A percentile compares a stretch with the other conserved stretches of the same genome.
phyloP scores from a whole-genome alignment of 345 rosid genomes.

The Aethionema arabicum region DNA sequence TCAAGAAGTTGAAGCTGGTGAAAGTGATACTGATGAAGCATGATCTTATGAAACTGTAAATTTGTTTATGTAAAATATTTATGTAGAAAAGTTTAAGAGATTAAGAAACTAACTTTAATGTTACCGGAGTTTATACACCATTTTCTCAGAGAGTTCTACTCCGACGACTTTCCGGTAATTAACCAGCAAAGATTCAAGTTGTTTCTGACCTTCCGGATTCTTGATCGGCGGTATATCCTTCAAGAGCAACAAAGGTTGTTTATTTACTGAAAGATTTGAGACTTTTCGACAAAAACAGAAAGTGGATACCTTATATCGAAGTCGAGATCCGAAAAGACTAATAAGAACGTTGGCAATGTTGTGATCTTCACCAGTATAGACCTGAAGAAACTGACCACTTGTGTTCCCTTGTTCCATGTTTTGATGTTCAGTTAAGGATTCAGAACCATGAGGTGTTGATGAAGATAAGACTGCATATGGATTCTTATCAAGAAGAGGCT shows the following conservation, averaged over 20 bases:
- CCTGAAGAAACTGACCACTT: constrained; percentile 37
- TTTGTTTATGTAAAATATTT: constrained; percentile 29
- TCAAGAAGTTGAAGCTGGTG: constrained; percentile 68
- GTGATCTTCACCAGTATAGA: constrained; percentile 42
- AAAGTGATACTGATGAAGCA: constrained; percentile 88
- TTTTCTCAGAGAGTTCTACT: constrained; percentile 60
- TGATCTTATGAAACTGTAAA: constrained; percentile 36
- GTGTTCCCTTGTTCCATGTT: constrained; percentile 41
- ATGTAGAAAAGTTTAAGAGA: constrained; percentile 16
- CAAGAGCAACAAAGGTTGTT: constrained; percentile 10
- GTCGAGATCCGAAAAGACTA: constrained; percentile 43
- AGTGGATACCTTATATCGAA: constrained; percentile 63
- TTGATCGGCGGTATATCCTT: constrained; percentile 51
- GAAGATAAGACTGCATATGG: constrained; percentile 62
- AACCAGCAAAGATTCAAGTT: constrained; percentile 56
- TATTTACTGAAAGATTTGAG: constrained; percentile 1
- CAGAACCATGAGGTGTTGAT: constrained; percentile 38
- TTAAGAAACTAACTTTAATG: constrained; percentile 11
- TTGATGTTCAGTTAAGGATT: constrained; percentile 34
- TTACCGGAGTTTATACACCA: constrained; percentile 61
- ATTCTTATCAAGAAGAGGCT: constrained; percentile 69
- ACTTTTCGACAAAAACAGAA: constrained; percentile 1
- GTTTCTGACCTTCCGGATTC: constrained; percentile 33
- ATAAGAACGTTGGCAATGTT: constrained; percentile 53
- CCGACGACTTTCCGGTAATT: constrained; percentile 63